These are phyloP conservation scores for Amanita thiersii DNA, from an alignment of 768 basidiomycete species.

Conservation along the genomic window DNA sequence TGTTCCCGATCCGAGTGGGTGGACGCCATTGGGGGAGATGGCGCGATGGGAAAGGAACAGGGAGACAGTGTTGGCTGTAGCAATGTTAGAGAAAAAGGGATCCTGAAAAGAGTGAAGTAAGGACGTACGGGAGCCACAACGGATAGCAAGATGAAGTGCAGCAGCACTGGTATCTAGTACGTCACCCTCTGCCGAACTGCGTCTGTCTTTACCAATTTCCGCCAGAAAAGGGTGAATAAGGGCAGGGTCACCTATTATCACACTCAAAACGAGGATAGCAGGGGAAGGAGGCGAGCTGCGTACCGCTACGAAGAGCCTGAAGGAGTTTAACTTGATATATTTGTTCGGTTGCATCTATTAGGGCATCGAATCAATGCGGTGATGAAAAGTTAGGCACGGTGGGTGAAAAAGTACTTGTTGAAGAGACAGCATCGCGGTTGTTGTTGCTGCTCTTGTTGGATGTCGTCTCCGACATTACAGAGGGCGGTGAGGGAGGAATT, in stretches of 20 bases:
- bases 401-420: neutral
- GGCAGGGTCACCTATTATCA: slow-evolving; percentile 59
- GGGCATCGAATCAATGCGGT: neutral
- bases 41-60: slow-evolving; percentile 64
- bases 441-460: too few relatives aligned
- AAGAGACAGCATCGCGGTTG: too few relatives aligned
- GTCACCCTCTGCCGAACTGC: slow-evolving; percentile 36
- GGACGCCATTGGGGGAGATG: slow-evolving; percentile 71
- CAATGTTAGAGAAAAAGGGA: slow-evolving; percentile 2
- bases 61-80: slow-evolving; percentile 54
- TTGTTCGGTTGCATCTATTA: slow-evolving; percentile 24
- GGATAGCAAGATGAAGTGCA: slow-evolving; percentile 75
- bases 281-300: slow-evolving; percentile 11
- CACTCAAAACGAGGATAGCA: neutral
- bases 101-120: neutral
- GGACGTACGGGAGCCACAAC: slow-evolving; percentile 66
- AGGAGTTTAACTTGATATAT: slow-evolving; percentile 60
- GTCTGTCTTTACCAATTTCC: slow-evolving; percentile 63
- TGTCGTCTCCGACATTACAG: neutral
- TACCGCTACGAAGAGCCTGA: slow-evolving; percentile 54
- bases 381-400: neutral
- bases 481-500: too few relatives aligned
- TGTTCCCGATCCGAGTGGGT: slow-evolving; percentile 69
- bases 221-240: slow-evolving; percentile 76
- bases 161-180: slow-evolving; percentile 61